Percentiles rank a stretch among this genome's conserved stretches.
These are phyloP conservation scores for Geotrichum klebahnii DNA, from an alignment of 1,139 yeast species.

Conservation along the genomic window DNA sequence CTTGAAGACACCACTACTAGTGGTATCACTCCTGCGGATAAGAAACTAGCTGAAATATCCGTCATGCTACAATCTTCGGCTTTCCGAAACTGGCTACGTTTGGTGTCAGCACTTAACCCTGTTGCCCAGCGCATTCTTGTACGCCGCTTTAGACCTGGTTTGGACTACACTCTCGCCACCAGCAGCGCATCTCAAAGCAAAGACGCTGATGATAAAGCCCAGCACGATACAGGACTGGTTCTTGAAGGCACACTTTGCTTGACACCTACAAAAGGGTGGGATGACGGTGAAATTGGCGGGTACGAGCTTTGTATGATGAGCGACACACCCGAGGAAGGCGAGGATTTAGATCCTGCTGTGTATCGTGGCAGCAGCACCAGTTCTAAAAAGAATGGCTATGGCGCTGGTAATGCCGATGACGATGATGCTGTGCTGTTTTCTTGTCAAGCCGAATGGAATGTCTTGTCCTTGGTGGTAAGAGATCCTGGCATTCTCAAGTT, in stretches of 20 bases:
- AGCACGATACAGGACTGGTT: conserved; percentile 31
- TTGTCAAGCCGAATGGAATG: conserved; percentile 81
- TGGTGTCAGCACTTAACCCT: conserved; percentile 61
- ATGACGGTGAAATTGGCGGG: conserved; percentile 84
- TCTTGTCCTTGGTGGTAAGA: conserved; percentile 68
- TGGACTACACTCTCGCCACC: conserved; percentile 89
- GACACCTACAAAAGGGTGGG: conserved; percentile 83
- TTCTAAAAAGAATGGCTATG: conserved; percentile 16
- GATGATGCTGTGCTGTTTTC: conserved; percentile 81
- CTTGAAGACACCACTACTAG: neutral
- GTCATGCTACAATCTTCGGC: conserved; percentile 55
- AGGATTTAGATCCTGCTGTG: conserved; percentile 46
- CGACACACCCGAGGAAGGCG: conserved; percentile 48
- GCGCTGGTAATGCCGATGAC: conserved; percentile 7
- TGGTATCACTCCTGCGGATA: conserved; percentile 26
- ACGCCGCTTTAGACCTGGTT: conserved; percentile 91
- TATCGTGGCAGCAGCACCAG: conserved; percentile 36
- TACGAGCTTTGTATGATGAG: conserved; percentile 81
- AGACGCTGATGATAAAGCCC: conserved; percentile 17
- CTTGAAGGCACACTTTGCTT: conserved; percentile 68
- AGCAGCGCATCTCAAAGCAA: conserved; percentile 34
- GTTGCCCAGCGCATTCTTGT: conserved; percentile 64
- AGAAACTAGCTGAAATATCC: conserved; percentile 52
- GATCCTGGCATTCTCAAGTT: conserved; percentile 84
- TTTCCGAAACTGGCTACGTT: conserved; percentile 66